These are phyloP conservation scores for Digitaria exilis DNA, from an alignment of 202 grass and related monocot species.

Conservation along the genomic window DNA sequence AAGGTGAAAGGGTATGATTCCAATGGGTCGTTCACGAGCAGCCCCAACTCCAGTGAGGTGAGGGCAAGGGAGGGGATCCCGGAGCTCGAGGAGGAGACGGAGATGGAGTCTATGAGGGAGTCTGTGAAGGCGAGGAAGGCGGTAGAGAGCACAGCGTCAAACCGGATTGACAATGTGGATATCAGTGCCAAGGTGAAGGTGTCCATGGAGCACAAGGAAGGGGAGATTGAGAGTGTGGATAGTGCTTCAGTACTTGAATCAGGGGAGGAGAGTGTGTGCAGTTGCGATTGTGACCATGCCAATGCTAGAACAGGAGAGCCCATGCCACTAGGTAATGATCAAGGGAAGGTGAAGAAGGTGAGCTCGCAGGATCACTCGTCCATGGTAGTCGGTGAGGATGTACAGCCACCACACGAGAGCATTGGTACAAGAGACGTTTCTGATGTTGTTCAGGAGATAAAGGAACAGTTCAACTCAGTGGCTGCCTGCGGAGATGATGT, in stretches of 20 bases:
- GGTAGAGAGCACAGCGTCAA: conserved; percentile 50
- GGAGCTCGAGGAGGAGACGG: conserved; percentile 92
- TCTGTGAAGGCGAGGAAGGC: conserved; percentile 51
- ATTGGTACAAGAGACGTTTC: conserved; percentile 65
- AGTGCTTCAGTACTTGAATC: conserved; percentile 32
- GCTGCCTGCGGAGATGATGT: conserved; percentile 70
- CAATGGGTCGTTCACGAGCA: conserved; percentile 60
- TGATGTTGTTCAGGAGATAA: conserved; percentile 76
- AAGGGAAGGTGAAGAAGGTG: conserved; percentile 50
- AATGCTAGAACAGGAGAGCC: neutral
- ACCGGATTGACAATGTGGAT: conserved; percentile 40
- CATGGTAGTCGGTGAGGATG: conserved; percentile 38
- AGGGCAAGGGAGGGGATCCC: conserved; percentile 91
- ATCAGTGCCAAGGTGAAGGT: conserved; percentile 42
- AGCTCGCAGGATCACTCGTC: conserved; percentile 56
- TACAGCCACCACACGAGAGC: neutral
- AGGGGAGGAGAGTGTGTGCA: conserved; percentile 46
- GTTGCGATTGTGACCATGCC: conserved; percentile 38
- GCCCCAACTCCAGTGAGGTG: conserved; percentile 88
- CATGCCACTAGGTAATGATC: conserved; percentile 14
- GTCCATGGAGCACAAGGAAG: conserved; percentile 43
- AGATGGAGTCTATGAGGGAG: conserved; percentile 64
- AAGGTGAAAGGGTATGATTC: conserved; percentile 30
- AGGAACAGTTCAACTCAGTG: conserved; percentile 73
- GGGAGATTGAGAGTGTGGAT: conserved; percentile 42